Evolutionary conservation across 768 basidiomycete species (phyloP).

Genomic region (Mycena indigotica): DNA sequence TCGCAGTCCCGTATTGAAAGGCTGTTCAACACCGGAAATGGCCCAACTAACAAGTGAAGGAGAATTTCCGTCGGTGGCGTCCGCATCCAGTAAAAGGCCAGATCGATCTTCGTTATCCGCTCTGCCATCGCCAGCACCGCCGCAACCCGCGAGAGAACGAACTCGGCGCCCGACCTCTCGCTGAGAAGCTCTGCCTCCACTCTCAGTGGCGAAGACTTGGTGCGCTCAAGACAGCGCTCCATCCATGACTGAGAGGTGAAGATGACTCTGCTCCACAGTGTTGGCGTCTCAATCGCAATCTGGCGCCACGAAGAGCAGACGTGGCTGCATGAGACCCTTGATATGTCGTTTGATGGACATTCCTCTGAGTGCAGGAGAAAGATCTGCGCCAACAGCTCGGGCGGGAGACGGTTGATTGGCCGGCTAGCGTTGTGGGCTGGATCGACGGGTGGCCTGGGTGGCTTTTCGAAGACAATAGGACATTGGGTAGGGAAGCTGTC

Average conservation of each 20-base stretch:
- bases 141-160: too few relatives aligned
- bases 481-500: too few relatives aligned
- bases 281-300: slow-evolving; percentile 5
- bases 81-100: background rate
- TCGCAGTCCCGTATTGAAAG: background rate
- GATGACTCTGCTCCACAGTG: slow-evolving; percentile 13
- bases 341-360: background rate
- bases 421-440: slow-evolving; percentile 6
- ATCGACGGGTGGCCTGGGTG: slow-evolving; percentile 7
- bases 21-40: slow-evolving; percentile 8
- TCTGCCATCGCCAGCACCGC: background rate
- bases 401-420: slow-evolving; percentile 9
- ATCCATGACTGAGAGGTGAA: slow-evolving; percentile 5
- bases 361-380: slow-evolving; percentile 9
- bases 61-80: background rate
- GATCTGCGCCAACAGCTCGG: slow-evolving; percentile 12
- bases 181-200: slow-evolving; percentile 5
- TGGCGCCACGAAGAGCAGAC: slow-evolving; percentile 14
- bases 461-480: background rate
- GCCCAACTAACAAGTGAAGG: background rate
- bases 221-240: slow-evolving; percentile 6
- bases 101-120: slow-evolving; percentile 2
- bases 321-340: slow-evolving; percentile 12
- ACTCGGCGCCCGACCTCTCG: too few relatives aligned
- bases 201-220: slow-evolving; percentile 9